These are phyloP conservation scores for Knufia petricola DNA, from an alignment of 2,329 filamentous ascomycete species.

Conservation along the genomic window DNA sequence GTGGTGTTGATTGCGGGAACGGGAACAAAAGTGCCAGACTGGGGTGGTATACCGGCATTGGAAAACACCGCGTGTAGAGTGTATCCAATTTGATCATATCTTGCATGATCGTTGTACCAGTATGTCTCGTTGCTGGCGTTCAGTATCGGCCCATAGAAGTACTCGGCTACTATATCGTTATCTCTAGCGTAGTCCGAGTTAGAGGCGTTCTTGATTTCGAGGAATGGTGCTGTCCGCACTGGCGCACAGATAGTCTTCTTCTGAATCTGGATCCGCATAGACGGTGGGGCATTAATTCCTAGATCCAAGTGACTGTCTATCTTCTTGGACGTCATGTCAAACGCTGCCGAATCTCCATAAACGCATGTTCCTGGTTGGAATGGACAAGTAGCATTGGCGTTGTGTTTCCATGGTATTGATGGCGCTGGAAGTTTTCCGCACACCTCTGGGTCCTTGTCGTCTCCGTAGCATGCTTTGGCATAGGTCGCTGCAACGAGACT, in stretches of 20 bases:
- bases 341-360: neutral
- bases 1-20: slow-evolving; percentile 23
- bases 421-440: neutral
- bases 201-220: neutral
- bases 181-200: neutral
- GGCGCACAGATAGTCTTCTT: neutral
- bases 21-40: no score
- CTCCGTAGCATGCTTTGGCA: neutral
- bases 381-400: neutral
- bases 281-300: neutral
- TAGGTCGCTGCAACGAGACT: neutral
- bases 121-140: neutral
- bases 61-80: no score
- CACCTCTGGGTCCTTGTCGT: neutral
- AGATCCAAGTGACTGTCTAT: neutral
- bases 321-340: neutral
- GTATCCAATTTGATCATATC: no score
- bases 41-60: no score
- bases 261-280: neutral
- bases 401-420: neutral
- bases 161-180: neutral
- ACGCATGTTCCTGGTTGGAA: neutral
- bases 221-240: neutral
- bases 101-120: neutral
- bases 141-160: neutral